These are phyloP conservation scores for Neopestalotiopsis sp. DNA, from an alignment of 2,329 filamentous ascomycete species.

Conservation along the genomic window DNA sequence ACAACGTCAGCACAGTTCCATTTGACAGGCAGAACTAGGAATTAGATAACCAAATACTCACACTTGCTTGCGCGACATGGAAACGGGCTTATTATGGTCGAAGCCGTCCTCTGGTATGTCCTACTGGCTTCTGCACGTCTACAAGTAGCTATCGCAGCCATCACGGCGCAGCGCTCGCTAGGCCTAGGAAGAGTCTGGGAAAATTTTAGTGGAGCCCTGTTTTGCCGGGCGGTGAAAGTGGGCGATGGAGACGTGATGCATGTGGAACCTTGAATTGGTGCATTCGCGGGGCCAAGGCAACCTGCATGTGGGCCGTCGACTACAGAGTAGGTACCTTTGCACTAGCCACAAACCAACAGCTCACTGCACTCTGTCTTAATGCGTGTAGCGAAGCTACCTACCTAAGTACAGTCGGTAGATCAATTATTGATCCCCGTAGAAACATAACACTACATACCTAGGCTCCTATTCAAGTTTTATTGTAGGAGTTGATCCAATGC, in stretches of 20 bases:
- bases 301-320: no score
- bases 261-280: not conserved
- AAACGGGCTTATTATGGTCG: slow-evolving; percentile 1
- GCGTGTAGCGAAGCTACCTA: no score
- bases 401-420: no score
- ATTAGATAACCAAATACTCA: not conserved
- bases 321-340: no score
- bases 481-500: no score
- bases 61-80: slow-evolving; percentile 15
- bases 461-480: no score
- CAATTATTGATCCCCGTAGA: no score
- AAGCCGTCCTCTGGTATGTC: not conserved
- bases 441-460: no score
- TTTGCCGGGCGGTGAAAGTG: slow-evolving; percentile 33
- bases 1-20: not conserved
- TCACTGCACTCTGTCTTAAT: no score
- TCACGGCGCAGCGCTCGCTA: not conserved
- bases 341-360: no score
- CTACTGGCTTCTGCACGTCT: slow-evolving; percentile 2
- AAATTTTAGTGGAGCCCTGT: slow-evolving; percentile 34
- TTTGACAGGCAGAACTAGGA: not conserved
- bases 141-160: not conserved
- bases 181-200: slow-evolving; percentile 4
- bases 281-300: not conserved
- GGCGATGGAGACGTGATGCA: slow-evolving; percentile 15